Base-by-base conservation (phyloP, 257 asterid genomes). In the Gentiana macrophylla region DNA sequence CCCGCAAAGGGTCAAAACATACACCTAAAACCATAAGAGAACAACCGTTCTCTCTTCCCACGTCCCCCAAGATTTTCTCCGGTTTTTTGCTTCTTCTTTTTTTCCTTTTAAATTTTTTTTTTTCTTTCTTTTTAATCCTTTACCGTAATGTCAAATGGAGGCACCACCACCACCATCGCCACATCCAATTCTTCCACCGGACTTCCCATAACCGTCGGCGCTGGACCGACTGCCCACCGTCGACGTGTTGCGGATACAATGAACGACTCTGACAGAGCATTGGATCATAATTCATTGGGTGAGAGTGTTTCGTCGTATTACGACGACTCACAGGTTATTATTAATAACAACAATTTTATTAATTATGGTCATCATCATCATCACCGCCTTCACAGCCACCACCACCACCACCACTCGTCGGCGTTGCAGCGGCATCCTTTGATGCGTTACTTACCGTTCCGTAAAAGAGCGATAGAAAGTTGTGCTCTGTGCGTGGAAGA, bases 211-310 rank as follows among this genome's bases (percentile, higher is more conserved):
- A 67, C 49, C 49, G 69, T 60, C 53, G 72, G 68, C 13, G 47
- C 71, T 53, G 60, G 78, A 77, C 62, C 63, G 37, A 57, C 86
- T 12, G 83, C 81, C 63, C 92, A 76, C 75, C 93, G 96, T 61
- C 89, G 96, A 62, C 94, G 96, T 53, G 69, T 65, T 12, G 70
- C 75, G 0, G 94, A 83, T 3, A 1, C 62, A 4, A 65, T 12
- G 33, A 35, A 37, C 11, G 92, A 86, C 1, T 66, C 65, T 7
- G 80, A 81, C 4, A 77, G 68, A 37, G 62, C 67, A 53, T 54
- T 52, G 13, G 90, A 77, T 36, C 64, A 67, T 12, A 41, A 10
- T 41, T 10, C 46, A 10, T 41, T 41, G 46, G 8, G 46, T 2
- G 9, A 41, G 46, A 10, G 2, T 7, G 8, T 10, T 5, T 41